These are phyloP conservation scores for Komagataella populi DNA, from an alignment of 805 yeast genomes.

Conservation along the genomic window DNA sequence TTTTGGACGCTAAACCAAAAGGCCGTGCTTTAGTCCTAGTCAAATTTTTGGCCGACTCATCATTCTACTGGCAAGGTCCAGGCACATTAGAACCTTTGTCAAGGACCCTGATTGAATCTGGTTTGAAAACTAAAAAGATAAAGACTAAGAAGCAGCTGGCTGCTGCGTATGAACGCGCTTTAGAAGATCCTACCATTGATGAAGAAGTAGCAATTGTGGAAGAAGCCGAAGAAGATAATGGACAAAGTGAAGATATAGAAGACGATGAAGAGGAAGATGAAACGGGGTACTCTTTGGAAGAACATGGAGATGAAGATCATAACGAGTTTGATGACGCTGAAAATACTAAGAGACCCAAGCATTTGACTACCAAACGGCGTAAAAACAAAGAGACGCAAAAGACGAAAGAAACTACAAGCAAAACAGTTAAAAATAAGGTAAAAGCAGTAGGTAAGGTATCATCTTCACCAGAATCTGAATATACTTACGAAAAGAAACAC, in stretches of 20 bases:
- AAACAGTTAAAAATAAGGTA: not conserved
- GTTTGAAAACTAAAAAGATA: not conserved
- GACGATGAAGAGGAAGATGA: conserved; percentile 8
- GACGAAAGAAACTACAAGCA: conserved; percentile 1
- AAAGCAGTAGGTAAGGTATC: not conserved
- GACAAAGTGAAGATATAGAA: conserved; percentile 1
- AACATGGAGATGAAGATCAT: conserved; percentile 3
- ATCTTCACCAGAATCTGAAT: not conserved
- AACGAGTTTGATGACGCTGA: not conserved
- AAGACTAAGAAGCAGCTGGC: conserved; percentile 5
- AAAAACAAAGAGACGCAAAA: conserved; percentile 1
- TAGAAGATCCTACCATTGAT: conserved; percentile 2
- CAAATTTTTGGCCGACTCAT: conserved; percentile 18
- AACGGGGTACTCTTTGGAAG: conserved; percentile 2
- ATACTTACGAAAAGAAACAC: not conserved
- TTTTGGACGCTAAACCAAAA: conserved; percentile 21
- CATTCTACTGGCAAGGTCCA: conserved; percentile 28
- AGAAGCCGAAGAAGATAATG: conserved; percentile 1
- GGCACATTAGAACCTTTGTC: conserved; percentile 6
- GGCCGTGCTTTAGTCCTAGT: conserved; percentile 1
- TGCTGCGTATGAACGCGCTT: conserved; percentile 5
- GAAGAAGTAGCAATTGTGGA: conserved; percentile 1
- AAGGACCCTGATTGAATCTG: conserved; percentile 1
- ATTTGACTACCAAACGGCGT: conserved; percentile 2
- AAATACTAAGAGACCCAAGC: conserved; percentile 1